Evolutionary conservation across 208 protist species (phyloP), one percentile per base, ranked within the genome.

Genomic region (Leishmania tropica): DNA sequence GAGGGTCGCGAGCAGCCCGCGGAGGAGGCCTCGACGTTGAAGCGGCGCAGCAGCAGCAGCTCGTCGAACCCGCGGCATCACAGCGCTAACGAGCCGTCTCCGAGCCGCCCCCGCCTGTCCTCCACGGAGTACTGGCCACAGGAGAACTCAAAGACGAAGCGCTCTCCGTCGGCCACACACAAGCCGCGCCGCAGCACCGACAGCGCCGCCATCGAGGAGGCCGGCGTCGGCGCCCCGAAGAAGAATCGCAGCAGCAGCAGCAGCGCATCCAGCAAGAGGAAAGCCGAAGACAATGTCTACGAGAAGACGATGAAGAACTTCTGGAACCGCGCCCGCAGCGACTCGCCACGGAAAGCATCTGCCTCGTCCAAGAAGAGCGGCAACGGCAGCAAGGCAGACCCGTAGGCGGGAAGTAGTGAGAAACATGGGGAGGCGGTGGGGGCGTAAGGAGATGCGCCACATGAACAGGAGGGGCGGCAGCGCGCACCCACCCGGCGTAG

Each of bases 301-400:
- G 83, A 85, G 37, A 71, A 81, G 53, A 85, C 80, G 78, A 54
- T 71, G 60, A 85, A 84, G 76, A 76, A 81, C 68, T 80, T 85
- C 35, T 85, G 82, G 85, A 81, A 79, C 68, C 80, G 85, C 37
- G 81, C 72, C 10, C 73, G 74, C 4, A 68, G 54, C 42, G 73
- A 60, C 65, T 88, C 85, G 45, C 83, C 75, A 53, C 40, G 28
- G 71, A 54, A 58, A 35, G 7, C 24, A 21, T 56, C 40, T 21
- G 21, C 76, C 15, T 54, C 78, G 62, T 42, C 77, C 2, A 84
- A 76, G 68, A 84, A 62, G 54, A 75, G n/a, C 40, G 68, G 40
- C 42, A 28, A 37, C 68, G 37, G 19, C 65, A 73, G 60, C 80
- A 83, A 78, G 48, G 40, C 1, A 2, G 53, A 79, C 45, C 51